Evolutionary conservation across 257 asterid species (phyloP), one percentile per base, ranked within the genome.

Genomic region (Leptodermis oblonga): DNA sequence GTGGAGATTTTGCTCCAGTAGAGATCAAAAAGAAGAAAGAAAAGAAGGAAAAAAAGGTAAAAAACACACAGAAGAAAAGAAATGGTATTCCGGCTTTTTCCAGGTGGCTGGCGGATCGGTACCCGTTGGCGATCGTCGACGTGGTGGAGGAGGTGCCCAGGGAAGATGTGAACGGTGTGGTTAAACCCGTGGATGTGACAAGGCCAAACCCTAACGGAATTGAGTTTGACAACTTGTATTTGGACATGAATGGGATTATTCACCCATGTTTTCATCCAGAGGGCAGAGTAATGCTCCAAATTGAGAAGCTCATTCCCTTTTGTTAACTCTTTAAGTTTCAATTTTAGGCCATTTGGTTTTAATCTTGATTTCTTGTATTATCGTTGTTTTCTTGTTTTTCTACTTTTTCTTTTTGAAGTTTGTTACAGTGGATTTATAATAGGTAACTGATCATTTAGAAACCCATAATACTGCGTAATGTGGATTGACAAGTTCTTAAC

Each of bases 211-310:
- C 98, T 81, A 92, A 92, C 30, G 97, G 96, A 72, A 75, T 90
- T 63, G 98, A 92, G 81, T 88, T 90, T 65, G 96, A 92, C 79
- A 90, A 92, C 71, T 73, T 92, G 75, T 92, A 92, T 79, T 78
- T 92, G 84, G 98, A 92, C 62, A 88, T 92, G 98, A 92, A 92
- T 75, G 97, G 97, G 33, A 90, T 92, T 45, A 92, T 92, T 79
- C 98, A 92, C 73, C 98, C 98, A 4, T 92, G 98, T 86, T 92
- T 92, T 81, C 97, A 92, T 60, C 98, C 98, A 1, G 96, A 92
- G 51, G 98, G 97, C 80, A 86, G 78, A 93, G 98, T 92, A 83
- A 62, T 33, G 23, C 33, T 67, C 42, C 4, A 26, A 28, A 30
- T 26, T 45, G 1, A 17, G 20, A 33, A 64, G 39, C 54, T 25